phyloP scores from a whole-genome alignment of 2,329 filamentous ascomycete species.

The Microcyclospora tardicrescens region DNA sequence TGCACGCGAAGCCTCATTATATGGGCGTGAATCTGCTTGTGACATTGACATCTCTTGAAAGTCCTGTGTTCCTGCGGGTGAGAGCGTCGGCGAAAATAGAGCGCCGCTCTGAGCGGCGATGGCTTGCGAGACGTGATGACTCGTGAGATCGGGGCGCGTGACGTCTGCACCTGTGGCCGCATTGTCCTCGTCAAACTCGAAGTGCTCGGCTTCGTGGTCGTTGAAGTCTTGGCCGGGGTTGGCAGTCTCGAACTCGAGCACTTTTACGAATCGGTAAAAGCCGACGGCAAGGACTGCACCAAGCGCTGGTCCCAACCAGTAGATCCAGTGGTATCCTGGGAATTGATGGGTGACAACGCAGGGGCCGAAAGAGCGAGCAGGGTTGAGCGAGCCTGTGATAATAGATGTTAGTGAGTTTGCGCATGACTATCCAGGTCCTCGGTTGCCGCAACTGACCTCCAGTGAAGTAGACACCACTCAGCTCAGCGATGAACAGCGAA shows the following conservation, averaged over 20 bases:
- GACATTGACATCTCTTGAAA: too few relatives aligned
- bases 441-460: constrained; percentile 16
- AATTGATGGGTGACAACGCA: constrained; percentile 32
- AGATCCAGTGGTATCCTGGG: constrained; percentile 37
- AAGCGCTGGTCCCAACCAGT: constrained; percentile 37
- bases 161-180: constrained; percentile 20
- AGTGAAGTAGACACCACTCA: constrained; percentile 29
- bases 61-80: too few relatives aligned
- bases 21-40: too few relatives aligned
- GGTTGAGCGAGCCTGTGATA: constrained; percentile 30
- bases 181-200: constrained; percentile 25
- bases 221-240: constrained; percentile 37
- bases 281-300: constrained; percentile 33
- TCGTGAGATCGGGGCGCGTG: constrained; percentile 11
- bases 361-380: constrained; percentile 37
- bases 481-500: constrained; percentile 30
- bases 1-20: too few relatives aligned
- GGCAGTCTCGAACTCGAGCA: constrained; percentile 38
- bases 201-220: constrained; percentile 28
- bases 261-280: constrained; percentile 38
- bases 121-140: too few relatives aligned
- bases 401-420: neutral
- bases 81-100: too few relatives aligned
- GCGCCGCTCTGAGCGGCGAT: too few relatives aligned
- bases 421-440: neutral